phyloP scores from a whole-genome alignment of 2,329 filamentous ascomycete species.

The Venturia aucupariae region DNA sequence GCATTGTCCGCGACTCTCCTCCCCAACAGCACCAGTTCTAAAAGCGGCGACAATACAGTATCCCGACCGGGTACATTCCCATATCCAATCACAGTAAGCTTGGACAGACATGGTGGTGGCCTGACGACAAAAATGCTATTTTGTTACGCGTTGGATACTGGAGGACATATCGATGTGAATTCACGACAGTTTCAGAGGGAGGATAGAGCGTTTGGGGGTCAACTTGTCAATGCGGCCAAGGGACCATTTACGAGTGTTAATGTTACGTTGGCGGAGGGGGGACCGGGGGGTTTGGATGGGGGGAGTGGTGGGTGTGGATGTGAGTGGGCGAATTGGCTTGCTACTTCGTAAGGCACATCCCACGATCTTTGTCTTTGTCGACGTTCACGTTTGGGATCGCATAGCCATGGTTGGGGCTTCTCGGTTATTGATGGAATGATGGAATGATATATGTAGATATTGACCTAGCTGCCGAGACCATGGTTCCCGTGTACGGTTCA shows the following conservation, averaged over 20 bases:
- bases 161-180: conserved; percentile 36
- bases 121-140: conserved; percentile 47
- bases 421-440: neutral
- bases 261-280: conserved; percentile 17
- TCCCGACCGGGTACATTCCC: conserved; percentile 49
- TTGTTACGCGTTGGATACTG: conserved; percentile 47
- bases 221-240: conserved; percentile 41
- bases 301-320: conserved; percentile 52
- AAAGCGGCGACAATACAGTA: conserved; percentile 31
- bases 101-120: conserved; percentile 52
- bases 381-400: neutral
- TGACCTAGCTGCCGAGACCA: neutral
- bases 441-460: neutral
- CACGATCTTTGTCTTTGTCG: neutral
- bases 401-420: neutral
- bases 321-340: conserved; percentile 47
- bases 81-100: conserved; percentile 49
- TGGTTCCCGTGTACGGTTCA: no score
- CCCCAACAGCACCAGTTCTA: conserved; percentile 10
- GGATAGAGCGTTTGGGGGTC: conserved; percentile 41
- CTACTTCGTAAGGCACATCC: no score
- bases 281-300: conserved; percentile 45
- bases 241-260: conserved; percentile 33
- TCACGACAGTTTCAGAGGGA: conserved; percentile 43
- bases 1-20: conserved; percentile 27